These are phyloP conservation scores for Sclerotinia borealis DNA, from an alignment of 2,329 filamentous ascomycete species.

Conservation along the genomic window DNA sequence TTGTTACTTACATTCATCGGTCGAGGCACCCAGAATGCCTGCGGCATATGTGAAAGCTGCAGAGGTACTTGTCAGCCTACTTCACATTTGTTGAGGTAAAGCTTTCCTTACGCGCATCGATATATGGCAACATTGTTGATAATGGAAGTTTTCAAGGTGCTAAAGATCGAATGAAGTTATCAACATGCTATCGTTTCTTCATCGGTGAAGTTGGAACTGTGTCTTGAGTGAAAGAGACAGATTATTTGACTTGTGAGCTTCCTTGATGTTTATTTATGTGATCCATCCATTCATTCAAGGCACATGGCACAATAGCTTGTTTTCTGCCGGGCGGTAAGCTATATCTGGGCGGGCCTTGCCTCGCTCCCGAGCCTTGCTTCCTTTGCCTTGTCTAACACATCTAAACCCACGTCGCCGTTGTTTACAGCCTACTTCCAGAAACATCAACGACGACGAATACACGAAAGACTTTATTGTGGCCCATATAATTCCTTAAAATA, in stretches of 20 bases:
- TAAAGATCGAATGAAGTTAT: not conserved
- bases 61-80: conserved; percentile 26
- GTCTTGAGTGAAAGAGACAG: not conserved
- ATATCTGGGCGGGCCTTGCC: not conserved
- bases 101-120: conserved; percentile 48
- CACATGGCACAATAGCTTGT: not conserved
- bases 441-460: not conserved
- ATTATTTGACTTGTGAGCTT: not conserved
- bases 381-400: not conserved
- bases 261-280: not conserved
- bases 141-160: not conserved
- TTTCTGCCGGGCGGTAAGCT: conserved; percentile 2
- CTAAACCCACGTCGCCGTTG: not conserved
- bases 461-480: not conserved
- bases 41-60: conserved; percentile 57
- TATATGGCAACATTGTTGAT: conserved; percentile 53
- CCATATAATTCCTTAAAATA: not conserved
- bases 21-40: conserved; percentile 52
- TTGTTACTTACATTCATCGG: conserved; percentile 52
- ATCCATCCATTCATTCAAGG: not conserved
- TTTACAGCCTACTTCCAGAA: not conserved
- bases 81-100: conserved; percentile 1
- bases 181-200: conserved; percentile 19
- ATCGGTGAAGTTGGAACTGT: conserved; percentile 16
- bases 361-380: conserved; percentile 4